Evolutionary conservation across 2,329 filamentous ascomycete species (phyloP).

Genomic region (Thelonectria discophora): DNA sequence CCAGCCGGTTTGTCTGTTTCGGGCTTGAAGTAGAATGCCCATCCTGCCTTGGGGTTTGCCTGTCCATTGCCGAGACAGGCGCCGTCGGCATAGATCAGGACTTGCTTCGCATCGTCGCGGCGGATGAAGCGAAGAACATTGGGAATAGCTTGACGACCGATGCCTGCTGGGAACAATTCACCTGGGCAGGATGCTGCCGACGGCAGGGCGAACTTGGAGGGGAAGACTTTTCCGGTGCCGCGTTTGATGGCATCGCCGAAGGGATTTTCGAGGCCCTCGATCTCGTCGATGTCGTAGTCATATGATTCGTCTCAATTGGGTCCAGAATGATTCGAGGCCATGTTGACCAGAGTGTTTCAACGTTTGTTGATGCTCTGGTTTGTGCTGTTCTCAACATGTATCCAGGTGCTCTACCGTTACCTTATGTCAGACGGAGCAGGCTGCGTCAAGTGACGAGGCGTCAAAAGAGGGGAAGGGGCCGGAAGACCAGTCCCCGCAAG

Average conservation of each 20-base stretch:
- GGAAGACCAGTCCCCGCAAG: too few relatives aligned
- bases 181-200: conserved; percentile 11
- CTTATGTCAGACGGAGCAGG: too few relatives aligned
- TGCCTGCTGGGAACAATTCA: conserved; percentile 13
- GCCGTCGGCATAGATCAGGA: conserved; percentile 56
- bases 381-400: too few relatives aligned
- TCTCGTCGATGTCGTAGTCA: too few relatives aligned
- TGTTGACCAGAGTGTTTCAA: too few relatives aligned
- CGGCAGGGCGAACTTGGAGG: conserved; percentile 28
- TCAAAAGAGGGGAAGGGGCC: too few relatives aligned
- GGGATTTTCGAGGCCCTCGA: too few relatives aligned
- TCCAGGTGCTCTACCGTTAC: too few relatives aligned
- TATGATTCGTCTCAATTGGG: too few relatives aligned
- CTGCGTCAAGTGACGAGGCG: too few relatives aligned
- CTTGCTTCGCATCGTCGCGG: conserved; percentile 10
- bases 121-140: conserved; percentile 17
- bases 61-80: conserved; percentile 55
- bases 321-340: too few relatives aligned
- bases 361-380: too few relatives aligned
- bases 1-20: background rate
- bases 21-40: conserved; percentile 47
- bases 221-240: conserved; percentile 25
- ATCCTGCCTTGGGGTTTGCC: conserved; percentile 50
- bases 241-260: background rate
- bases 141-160: background rate